Base-by-base conservation (phyloP, 2,329 filamentous ascomycete species). In the Fusarium phyllophilum region DNA sequence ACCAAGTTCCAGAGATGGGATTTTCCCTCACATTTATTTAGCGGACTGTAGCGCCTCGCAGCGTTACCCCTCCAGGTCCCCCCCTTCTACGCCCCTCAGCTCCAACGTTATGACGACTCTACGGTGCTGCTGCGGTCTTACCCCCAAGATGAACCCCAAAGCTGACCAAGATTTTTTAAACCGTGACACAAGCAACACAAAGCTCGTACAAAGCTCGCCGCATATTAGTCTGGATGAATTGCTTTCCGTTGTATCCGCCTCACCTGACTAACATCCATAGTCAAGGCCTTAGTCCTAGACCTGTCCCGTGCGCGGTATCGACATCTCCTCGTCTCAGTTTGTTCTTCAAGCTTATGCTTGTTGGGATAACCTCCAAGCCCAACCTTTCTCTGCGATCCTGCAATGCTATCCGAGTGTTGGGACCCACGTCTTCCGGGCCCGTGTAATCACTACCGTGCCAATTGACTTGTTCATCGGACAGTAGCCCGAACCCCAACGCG, bases 371-470 rank as follows among this genome's bases (percentile, higher is more conserved):
- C 44, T 73, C 61, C 38, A 63, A 69, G 64, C 45, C 60, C 63
- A 51, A 42, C 45, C 48, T 68, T 61, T 59, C 42, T 59, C 42
- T 34, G 62, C 55, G 55, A 55, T 67, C 49, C 60, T 72, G 61
- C 61, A 51, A 66, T 68, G 61, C 62, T 66, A 62, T 61, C 70
- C 66, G 72, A 74, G 58, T 76, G 72, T 74, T 77, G 67, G 74
- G 75, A 56, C 70, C 65, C 67, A 66, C 66, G 56, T 67, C 76
- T 66, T 67, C 68, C 70, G 64, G 56, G 51, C 54, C 72, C 66
- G 76, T 72, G 66, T 71, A 67, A 69, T 75, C 73, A 78, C 76
- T 78, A 70, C 76, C 76, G 76, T 78, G 66, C 76, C 76, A 78
- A 78, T 78, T 66, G 76, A 77, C 52, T 71, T 72, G 68, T 71